Base-by-base conservation (phyloP, 768 basidiomycete genomes). In the Nidularia sp. region DNA sequence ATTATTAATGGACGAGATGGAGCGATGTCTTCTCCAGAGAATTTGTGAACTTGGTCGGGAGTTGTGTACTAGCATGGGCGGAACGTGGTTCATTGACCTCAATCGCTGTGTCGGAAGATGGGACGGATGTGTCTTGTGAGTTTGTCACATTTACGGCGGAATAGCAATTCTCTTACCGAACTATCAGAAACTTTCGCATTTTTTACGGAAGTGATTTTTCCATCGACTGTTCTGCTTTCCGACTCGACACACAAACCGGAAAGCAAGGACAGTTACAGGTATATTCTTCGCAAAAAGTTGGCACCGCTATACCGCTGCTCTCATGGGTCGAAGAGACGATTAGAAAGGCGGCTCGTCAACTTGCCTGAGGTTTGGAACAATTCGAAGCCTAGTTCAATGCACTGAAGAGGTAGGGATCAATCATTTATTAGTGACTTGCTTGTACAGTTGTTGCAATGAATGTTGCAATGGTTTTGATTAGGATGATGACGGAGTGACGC, bases 71-170 rank as follows among this genome's bases (percentile, higher is more conserved):
- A 65, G 75, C 32, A 71, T 79, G 10, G 83, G 83, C 44, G 85
- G 84, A 10, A 84, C 82, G 2, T 93, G 90, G 90, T 88, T 92
- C 55, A 82, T 91, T 25, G 90, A 93, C 58, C 62, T 81, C 44
- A 77, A 86, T 50, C 80, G 82, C 52, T 84, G 84, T 43, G 79
- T 92, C 22, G 90, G 87, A 5, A 76, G 87, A 60, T 91, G 90
- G 89, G 89, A 90, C 57, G 86, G 87, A 2, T 84, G 80, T 56
- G 82, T 85, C 15, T 55, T 90, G 90, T 90, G 60, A 65, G 88
- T 78, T 41, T 13, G n/a, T 44, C 22, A 25, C 36, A 39, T n/a
- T 39, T n/a, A n/a, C n/a, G 1, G 8, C n/a, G 36, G n/a, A 9
- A 39, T n/a, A 39, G 36, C 8, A 39, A 39, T 39, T 9, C n/a